These are phyloP conservation scores for Coelastrella sp. DNA, from an alignment of 139 green algal genomes.

Conservation along the genomic window DNA sequence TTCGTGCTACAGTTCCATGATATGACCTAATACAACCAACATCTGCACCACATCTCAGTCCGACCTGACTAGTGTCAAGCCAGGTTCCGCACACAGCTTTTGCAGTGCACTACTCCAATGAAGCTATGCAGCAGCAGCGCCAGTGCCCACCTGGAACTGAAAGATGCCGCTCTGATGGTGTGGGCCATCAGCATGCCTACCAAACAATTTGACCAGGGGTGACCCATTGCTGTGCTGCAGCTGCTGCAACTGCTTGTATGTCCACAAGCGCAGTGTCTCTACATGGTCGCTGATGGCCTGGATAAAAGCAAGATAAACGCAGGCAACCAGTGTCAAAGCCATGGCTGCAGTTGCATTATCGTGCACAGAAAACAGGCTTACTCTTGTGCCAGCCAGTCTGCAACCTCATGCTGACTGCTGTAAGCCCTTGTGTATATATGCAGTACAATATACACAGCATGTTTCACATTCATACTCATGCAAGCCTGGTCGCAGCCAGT, in stretches of 20 bases:
- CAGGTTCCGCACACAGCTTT: background rate
- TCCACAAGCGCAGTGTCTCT: conserved; percentile 20
- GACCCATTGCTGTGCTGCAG: conserved; percentile 37
- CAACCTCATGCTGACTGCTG: background rate
- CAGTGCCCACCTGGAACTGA: conserved; percentile 42
- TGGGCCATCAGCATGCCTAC: conserved; percentile 9
- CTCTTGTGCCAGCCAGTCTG: background rate
- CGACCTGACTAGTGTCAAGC: no score
- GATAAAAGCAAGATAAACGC: background rate
- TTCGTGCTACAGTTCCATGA: no score
- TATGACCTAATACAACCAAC: no score
- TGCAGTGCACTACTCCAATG: background rate
- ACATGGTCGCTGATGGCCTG: conserved; percentile 32
- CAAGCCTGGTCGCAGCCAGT: no score
- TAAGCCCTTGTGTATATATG: background rate
- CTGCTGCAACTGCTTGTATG: conserved; percentile 10
- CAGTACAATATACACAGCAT: background rate
- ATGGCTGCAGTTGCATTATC: background rate
- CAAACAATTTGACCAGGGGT: conserved; percentile 47
- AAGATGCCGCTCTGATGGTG: conserved; percentile 38
- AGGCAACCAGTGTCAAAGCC: background rate
- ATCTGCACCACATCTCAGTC: no score
- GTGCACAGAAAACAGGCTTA: background rate
- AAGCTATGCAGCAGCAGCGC: background rate
- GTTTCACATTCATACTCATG: no score